phyloP scores from a whole-genome alignment of 495 filamentous ascomycete genomes.

The Tuber calosporum region DNA sequence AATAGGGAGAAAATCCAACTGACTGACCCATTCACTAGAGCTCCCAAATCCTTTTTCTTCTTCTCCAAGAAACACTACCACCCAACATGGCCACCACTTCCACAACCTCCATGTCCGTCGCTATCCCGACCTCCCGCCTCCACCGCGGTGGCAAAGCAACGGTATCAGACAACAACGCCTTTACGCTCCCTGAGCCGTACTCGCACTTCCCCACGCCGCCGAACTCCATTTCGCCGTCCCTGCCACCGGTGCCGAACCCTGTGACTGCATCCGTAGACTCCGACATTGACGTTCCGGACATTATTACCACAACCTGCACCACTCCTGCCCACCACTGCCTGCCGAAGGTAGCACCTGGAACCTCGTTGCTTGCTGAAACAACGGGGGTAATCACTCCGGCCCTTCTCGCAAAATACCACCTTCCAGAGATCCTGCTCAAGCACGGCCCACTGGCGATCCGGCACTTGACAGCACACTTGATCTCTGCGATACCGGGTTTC shows the following conservation, averaged over 20 bases:
- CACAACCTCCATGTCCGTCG: slow-evolving; percentile 31
- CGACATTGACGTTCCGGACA: slow-evolving; percentile 73
- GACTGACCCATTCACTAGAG: neutral
- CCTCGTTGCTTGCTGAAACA: slow-evolving; percentile 52
- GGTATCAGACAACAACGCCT: slow-evolving; percentile 36
- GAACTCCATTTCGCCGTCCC: slow-evolving; percentile 86
- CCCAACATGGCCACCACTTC: slow-evolving; percentile 29
- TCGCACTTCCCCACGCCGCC: slow-evolving; percentile 79
- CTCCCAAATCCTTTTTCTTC: neutral
- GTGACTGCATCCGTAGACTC: slow-evolving; percentile 51
- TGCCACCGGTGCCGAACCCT: slow-evolving; percentile 62
- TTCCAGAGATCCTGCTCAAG: slow-evolving; percentile 80
- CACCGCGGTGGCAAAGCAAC: slow-evolving; percentile 37
- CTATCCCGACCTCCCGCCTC: slow-evolving; percentile 34
- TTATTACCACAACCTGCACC: slow-evolving; percentile 54
- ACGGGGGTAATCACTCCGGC: slow-evolving; percentile 74
- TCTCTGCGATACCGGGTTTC: slow-evolving; percentile 87
- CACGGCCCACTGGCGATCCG: slow-evolving; percentile 90
- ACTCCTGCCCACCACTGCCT: slow-evolving; percentile 41
- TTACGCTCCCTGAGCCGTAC: slow-evolving; percentile 39
- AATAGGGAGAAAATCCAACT: neutral
- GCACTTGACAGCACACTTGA: slow-evolving; percentile 87
- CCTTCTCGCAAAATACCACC: slow-evolving; percentile 83
- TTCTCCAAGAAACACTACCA: neutral
- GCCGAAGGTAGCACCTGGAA: slow-evolving; percentile 46